phyloP scores from a whole-genome alignment of 192 early-diverging fungal species.

The Backusella parvicylindrica region DNA sequence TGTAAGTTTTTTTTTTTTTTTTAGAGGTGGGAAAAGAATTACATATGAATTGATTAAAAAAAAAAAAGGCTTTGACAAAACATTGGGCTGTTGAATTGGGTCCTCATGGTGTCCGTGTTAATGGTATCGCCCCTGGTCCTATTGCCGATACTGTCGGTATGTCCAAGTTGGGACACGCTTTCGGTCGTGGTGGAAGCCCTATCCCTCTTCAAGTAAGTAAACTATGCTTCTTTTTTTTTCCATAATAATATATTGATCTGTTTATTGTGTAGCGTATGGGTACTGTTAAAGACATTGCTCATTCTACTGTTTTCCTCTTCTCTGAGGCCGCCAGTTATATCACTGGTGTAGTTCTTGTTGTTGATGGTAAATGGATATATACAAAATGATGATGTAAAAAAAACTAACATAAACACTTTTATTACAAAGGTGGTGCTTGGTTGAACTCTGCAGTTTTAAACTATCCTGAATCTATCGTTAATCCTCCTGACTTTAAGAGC shows the following conservation, averaged over 20 bases:
- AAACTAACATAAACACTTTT: not conserved
- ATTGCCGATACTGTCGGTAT: conserved; percentile 19
- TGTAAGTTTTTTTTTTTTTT: conserved; percentile 22
- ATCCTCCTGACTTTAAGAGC: not conserved
- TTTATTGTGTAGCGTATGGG: conserved; percentile 34
- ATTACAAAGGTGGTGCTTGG: conserved; percentile 1
- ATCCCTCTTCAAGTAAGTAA: conserved; percentile 24
- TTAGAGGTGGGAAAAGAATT: not conserved
- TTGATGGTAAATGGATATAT: conserved; percentile 25
- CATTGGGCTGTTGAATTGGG: conserved; percentile 71
- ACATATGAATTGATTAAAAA: conserved; percentile 19
- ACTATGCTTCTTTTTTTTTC: not conserved
- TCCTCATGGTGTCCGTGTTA: conserved; percentile 59
- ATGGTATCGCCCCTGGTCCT: conserved; percentile 11
- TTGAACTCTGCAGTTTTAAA: not conserved
- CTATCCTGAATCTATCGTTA: conserved; percentile 2
- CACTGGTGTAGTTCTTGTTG: conserved; percentile 44
- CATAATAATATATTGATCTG: not conserved
- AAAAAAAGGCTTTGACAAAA: conserved; percentile 54
- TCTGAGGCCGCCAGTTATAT: conserved; percentile 61
- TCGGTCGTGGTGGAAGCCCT: not conserved
- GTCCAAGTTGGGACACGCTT: not conserved
- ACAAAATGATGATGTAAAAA: not conserved
- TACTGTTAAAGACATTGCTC: conserved; percentile 61
- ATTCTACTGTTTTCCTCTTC: conserved; percentile 64